These are phyloP conservation scores for Saccharomycopsis schoenii DNA, from an alignment of 805 yeast species.

Conservation along the genomic window DNA sequence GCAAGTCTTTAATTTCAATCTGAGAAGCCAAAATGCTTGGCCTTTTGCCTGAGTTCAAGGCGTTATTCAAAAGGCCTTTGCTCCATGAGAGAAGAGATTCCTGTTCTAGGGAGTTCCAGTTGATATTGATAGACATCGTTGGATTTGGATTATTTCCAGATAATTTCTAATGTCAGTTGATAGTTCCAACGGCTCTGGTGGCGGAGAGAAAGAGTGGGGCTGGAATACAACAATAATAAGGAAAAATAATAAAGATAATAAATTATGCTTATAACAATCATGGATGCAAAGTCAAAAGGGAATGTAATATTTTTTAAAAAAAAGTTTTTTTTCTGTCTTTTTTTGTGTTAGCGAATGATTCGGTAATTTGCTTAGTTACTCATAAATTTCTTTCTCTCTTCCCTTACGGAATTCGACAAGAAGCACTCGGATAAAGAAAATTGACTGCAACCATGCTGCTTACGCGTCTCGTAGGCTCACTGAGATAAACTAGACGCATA, in stretches of 20 bases:
- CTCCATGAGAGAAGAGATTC: constrained; percentile 55
- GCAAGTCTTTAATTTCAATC: constrained; percentile 56
- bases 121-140: constrained; percentile 65
- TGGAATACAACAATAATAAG: neutral
- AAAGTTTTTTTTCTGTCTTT: too few species aligned
- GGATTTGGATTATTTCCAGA: neutral
- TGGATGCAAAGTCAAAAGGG: neutral
- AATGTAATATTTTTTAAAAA: too few species aligned
- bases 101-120: constrained; percentile 67
- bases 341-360: too few species aligned
- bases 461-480: too few species aligned
- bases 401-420: too few species aligned
- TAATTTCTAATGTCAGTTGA: neutral
- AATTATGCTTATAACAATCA: neutral
- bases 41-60: constrained; percentile 62
- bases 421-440: too few species aligned
- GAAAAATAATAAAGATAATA: too few species aligned
- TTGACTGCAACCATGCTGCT: too few species aligned
- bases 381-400: too few species aligned
- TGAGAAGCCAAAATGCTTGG: constrained; percentile 64
- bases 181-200: neutral
- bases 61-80: constrained; percentile 54
- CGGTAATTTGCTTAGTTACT: too few species aligned
- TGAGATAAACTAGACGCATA: too few species aligned
- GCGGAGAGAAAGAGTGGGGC: neutral